These are phyloP conservation scores for Heterococcus sp. DNA, from an alignment of 108 stramenopile genomes.

Conservation along the genomic window DNA sequence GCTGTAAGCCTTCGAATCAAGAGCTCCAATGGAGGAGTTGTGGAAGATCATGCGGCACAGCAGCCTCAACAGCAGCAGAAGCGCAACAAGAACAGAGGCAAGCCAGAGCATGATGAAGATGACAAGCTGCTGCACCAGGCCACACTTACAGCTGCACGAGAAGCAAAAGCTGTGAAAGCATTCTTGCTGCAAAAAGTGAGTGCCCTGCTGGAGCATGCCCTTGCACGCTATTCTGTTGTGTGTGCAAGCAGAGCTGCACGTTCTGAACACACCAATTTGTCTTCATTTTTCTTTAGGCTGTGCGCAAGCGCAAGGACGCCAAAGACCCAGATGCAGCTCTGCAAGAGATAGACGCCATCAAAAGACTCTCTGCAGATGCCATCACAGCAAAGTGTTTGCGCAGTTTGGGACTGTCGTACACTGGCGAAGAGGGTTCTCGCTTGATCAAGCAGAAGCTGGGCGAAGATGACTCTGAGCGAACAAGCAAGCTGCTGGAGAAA, in stretches of 20 bases:
- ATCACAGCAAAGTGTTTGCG: not conserved
- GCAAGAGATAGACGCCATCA: not conserved
- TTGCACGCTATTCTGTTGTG: too few species aligned
- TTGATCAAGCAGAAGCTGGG: not conserved
- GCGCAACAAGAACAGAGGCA: not conserved
- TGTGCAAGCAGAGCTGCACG: too few species aligned
- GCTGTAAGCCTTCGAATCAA: not conserved
- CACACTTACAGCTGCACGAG: not conserved
- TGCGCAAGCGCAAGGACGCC: not conserved
- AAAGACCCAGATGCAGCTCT: not conserved
- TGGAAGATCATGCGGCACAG: not conserved
- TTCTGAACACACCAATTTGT: too few species aligned
- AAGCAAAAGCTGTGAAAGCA: not conserved
- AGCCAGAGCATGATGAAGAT: not conserved
- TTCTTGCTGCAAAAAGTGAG: not conserved
- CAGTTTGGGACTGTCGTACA: not conserved
- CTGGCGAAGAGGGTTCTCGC: not conserved
- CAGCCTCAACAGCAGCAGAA: too few species aligned
- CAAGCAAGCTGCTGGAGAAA: too few species aligned
- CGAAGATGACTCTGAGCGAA: too few species aligned
- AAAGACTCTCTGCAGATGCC: not conserved
- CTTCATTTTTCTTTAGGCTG: not conserved
- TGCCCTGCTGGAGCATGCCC: too few species aligned
- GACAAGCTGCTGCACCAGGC: not conserved
- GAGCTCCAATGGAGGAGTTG: not conserved